Percentiles rank a stretch among this genome's conserved stretches.
These are phyloP conservation scores for Aspergillus incahuasiensis DNA, from an alignment of 495 filamentous ascomycete species.

Conservation along the genomic window DNA sequence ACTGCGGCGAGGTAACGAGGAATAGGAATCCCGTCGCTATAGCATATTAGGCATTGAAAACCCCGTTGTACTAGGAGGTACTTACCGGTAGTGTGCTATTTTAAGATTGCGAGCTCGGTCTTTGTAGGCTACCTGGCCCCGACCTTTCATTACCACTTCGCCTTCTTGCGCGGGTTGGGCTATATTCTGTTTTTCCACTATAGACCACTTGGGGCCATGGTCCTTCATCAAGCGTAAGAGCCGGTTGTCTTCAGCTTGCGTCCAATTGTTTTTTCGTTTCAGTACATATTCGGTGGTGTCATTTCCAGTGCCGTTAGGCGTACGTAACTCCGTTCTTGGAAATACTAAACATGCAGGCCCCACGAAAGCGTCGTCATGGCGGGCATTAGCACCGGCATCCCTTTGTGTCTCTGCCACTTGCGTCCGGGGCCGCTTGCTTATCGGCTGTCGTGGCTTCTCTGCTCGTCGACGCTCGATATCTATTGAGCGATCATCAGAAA, in stretches of 20 bases:
- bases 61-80: not conserved
- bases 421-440: constrained; percentile 12
- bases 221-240: constrained; percentile 24
- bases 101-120: constrained; percentile 76
- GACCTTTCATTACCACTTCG: constrained; percentile 45
- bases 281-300: constrained; percentile 6
- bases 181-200: constrained; percentile 26
- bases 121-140: constrained; percentile 75
- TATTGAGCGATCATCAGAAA: constrained; percentile 12
- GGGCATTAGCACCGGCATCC: not conserved
- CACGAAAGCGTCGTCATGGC: constrained; percentile 1
- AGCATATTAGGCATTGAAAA: not conserved
- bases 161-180: constrained; percentile 17
- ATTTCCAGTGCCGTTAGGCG: not conserved
- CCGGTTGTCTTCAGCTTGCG: constrained; percentile 24
- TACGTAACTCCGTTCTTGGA: not conserved
- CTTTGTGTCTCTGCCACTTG: not conserved
- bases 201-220: constrained; percentile 22
- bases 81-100: constrained; percentile 20
- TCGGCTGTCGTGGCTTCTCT: constrained; percentile 22
- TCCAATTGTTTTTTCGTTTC: constrained; percentile 16
- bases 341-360: not conserved
- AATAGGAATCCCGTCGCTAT: constrained; percentile 2
- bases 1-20: constrained; percentile 14
- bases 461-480: constrained; percentile 16